Evolutionary conservation across 1,284 basidiomycete species (phyloP).

Genomic region (Austroboletus niveus): DNA sequence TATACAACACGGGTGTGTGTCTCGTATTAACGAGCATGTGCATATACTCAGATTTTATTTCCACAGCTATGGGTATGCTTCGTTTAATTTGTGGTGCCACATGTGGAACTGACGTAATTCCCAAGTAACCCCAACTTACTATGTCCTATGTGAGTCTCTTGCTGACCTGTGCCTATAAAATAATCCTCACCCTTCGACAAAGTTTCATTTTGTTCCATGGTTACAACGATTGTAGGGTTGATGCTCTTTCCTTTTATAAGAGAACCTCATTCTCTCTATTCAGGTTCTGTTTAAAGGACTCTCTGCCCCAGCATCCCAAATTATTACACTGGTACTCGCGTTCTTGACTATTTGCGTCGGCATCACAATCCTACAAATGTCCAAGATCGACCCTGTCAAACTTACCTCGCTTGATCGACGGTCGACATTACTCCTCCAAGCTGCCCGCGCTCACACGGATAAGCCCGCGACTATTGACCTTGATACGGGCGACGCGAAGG

Average conservation of each 20-base stretch:
- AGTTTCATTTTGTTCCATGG: constrained; percentile 72
- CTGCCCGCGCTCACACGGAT: constrained; percentile 66
- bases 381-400: constrained; percentile 82
- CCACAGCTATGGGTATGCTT: constrained; percentile 70
- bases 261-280: constrained; percentile 1
- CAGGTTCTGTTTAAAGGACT: constrained; percentile 91
- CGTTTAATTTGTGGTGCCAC: constrained; percentile 4
- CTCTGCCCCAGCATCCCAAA: constrained; percentile 68
- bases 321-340: constrained; percentile 89
- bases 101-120: constrained; percentile 14
- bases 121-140: constrained; percentile 84
- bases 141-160: constrained; percentile 65
- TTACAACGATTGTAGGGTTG: constrained; percentile 71
- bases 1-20: constrained; percentile 84
- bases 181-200: constrained; percentile 15
- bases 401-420: constrained; percentile 78
- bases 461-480: constrained; percentile 24
- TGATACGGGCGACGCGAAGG: constrained; percentile 51
- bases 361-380: constrained; percentile 94
- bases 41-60: constrained; percentile 9
- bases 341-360: constrained; percentile 89
- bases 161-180: background rate
- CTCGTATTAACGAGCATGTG: background rate
- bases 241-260: constrained; percentile 7
- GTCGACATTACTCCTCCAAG: constrained; percentile 83